phyloP scores from a whole-genome alignment of 192 early-diverging fungal genomes.

The Obelidium mucronatum region DNA sequence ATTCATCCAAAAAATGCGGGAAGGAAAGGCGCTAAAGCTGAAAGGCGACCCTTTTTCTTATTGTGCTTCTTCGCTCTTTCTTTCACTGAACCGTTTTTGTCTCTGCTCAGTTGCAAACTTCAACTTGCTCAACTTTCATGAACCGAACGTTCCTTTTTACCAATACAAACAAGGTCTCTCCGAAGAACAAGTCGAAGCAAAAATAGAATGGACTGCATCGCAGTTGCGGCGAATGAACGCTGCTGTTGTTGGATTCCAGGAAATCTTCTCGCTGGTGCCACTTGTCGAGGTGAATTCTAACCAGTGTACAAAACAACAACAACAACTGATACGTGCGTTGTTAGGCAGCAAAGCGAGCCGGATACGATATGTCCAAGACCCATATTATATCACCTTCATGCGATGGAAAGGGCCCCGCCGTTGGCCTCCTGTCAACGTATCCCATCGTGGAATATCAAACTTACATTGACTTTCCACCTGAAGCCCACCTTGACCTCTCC shows the following conservation, averaged over 20 bases:
- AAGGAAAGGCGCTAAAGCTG: background rate
- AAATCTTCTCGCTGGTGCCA: slow-evolving; percentile 16
- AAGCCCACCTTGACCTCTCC: slow-evolving; percentile 1
- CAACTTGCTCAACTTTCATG: slow-evolving; percentile 28
- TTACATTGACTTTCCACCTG: slow-evolving; percentile 17
- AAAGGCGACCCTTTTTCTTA: too few species aligned
- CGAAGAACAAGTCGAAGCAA: slow-evolving; percentile 27
- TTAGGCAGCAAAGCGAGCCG: slow-evolving; percentile 13
- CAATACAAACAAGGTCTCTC: slow-evolving; percentile 8
- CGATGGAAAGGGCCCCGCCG: slow-evolving; percentile 8
- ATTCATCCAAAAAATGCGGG: background rate
- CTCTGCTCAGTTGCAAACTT: slow-evolving; percentile 1
- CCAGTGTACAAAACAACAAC: too few species aligned
- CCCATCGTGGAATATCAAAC: slow-evolving; percentile 4
- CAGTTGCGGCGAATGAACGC: slow-evolving; percentile 26
- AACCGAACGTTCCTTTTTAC: slow-evolving; percentile 13
- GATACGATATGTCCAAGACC: slow-evolving; percentile 14
- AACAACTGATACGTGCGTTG: too few species aligned
- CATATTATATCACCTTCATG: background rate
- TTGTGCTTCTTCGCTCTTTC: too few species aligned
- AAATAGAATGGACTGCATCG: slow-evolving; percentile 18
- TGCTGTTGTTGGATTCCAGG: slow-evolving; percentile 24
- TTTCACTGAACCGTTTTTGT: background rate
- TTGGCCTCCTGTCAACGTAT: slow-evolving; percentile 4
- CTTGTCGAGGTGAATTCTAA: background rate